Conservation (phyloP, 164 flowering plant genomes). For the Kingdonia uniflora region DNA sequence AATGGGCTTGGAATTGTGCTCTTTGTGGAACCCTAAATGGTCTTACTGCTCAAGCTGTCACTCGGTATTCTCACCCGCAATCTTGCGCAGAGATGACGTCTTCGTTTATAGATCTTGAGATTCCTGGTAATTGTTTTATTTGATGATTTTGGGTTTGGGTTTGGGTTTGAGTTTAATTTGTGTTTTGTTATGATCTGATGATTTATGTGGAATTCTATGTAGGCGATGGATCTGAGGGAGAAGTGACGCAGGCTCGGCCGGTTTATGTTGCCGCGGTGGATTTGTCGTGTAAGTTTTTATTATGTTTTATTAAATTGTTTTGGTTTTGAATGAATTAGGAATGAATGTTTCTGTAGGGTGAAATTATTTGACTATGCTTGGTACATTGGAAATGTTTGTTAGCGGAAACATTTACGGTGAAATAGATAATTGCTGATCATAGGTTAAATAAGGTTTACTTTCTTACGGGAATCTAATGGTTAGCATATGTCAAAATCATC, state of each 20-base stretch:
- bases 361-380: no score
- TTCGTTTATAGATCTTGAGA: conserved; percentile 88
- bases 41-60: conserved; percentile 47
- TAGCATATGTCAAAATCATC: no score
- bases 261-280: conserved; percentile 97
- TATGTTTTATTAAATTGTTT: neutral
- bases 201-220: conserved; percentile 8
- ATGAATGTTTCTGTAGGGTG: no score
- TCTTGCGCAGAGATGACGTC: conserved; percentile 77
- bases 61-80: conserved; percentile 61
- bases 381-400: no score
- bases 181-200: neutral
- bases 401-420: no score
- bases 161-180: neutral
- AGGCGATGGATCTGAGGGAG: conserved; percentile 64
- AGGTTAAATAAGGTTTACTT: no score
- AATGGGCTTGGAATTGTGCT: conserved; percentile 91
- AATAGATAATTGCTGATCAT: no score
- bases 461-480: no score
- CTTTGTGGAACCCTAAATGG: conserved; percentile 92
- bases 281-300: conserved; percentile 60
- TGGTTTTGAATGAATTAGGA: neutral
- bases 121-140: conserved; percentile 33
- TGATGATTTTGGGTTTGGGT: neutral
- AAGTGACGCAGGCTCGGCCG: conserved; percentile 59